Base-by-base conservation (phyloP, 2,329 filamentous ascomycete species). In the Trichoderma breve region DNA sequence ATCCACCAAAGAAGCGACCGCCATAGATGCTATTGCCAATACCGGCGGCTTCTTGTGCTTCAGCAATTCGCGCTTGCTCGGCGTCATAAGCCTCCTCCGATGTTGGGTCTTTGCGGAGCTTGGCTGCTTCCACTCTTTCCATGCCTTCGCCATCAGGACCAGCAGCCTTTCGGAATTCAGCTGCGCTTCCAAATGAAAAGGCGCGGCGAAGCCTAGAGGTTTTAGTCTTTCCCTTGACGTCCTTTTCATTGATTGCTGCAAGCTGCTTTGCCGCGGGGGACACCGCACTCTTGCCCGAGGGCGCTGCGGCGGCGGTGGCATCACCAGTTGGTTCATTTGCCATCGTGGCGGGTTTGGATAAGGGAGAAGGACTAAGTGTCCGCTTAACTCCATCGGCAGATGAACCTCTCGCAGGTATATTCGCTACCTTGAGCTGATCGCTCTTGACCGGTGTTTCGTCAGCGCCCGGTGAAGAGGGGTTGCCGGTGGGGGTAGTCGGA, bases 181-280 rank as follows among this genome's bases (percentile, higher is more conserved):
- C 93, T 55, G 95, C 93, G 80, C 95, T 98, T 64, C 96, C 95
- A 82, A 99, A 99, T 0, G 96, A 99, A 78, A 99, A 97, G 0
- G 96, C 96, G 76, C 96, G 89, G 70, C 96, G 90, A 73, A 99
- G 85, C 75, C 95, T 88, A 21, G 93, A 95, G 2, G 92, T 93
- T 83, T 98, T 98, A 83, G 91, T 94, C 79, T 94, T 94, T 74
- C 91, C 88, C 79, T 89, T 92, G 32, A 85, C 85, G 69, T 93
- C 93, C 79, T 93, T 95, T 75, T 95, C 92, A 73, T 91, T 95
- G 71, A 98, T 86, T n/a, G 95, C 94, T 60, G 93, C 90, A 51
- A 98, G 87, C 71, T 97, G 94, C 80, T 94, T 91, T 15, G 93
- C 91, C 24, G 95, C 95, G 61, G 93, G 90, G 76, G 93, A 95